phyloP scores from a whole-genome alignment of 73 alveolate genomes.

The Symbiodinium natans region DNA sequence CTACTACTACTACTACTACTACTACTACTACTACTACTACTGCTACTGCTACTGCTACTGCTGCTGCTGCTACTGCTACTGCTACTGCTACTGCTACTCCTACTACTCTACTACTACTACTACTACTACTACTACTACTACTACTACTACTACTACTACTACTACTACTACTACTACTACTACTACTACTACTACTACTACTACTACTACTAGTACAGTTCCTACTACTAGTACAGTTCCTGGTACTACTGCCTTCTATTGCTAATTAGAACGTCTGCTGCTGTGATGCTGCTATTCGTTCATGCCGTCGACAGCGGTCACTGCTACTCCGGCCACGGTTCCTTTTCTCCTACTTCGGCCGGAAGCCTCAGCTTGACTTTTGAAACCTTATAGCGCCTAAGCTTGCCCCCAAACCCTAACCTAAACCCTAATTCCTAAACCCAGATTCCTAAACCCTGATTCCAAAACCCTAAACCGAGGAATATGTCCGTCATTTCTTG shows the following conservation, averaged over 20 bases:
- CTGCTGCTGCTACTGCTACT: background rate
- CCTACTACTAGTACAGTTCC: background rate
- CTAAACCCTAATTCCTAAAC: too few relatives aligned
- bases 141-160: background rate
- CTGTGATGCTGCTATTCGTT: too few relatives aligned
- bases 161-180: background rate
- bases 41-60: background rate
- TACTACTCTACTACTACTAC: too few relatives aligned
- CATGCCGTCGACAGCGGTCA: too few relatives aligned
- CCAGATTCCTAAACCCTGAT: too few relatives aligned
- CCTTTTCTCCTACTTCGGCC: too few relatives aligned
- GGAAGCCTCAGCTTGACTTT: too few relatives aligned
- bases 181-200: background rate
- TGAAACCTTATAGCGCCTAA: too few relatives aligned
- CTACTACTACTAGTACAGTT: background rate
- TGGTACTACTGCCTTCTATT: background rate
- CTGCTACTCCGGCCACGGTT: too few relatives aligned
- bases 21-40: background rate
- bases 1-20: background rate
- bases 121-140: background rate
- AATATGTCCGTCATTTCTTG: background rate
- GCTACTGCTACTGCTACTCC: background rate
- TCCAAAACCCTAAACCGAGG: too few relatives aligned
- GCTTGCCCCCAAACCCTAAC: too few relatives aligned
- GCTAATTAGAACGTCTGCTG: too few relatives aligned